Conservation (phyloP, 2,329 filamentous ascomycete species). For the Hortaea sp. region DNA sequence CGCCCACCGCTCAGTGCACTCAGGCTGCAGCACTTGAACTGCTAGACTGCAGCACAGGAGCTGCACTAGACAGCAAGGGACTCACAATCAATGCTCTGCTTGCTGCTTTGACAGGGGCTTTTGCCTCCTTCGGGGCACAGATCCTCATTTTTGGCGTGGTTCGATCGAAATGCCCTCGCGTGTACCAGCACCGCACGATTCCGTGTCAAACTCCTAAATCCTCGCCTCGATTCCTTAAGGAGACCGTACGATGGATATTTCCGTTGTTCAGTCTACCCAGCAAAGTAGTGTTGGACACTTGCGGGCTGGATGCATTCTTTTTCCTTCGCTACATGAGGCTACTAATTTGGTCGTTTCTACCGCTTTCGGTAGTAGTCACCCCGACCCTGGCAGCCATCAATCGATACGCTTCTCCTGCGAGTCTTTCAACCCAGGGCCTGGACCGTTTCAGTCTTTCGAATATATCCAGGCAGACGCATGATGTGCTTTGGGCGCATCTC, state of each 20-base stretch:
- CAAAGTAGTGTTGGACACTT: constrained; percentile 88
- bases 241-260: constrained; percentile 43
- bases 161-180: constrained; percentile 67
- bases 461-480: constrained; percentile 53
- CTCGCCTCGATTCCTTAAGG: constrained; percentile 60
- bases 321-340: constrained; percentile 84
- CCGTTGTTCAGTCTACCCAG: constrained; percentile 56
- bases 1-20: background rate
- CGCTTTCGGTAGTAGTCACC: constrained; percentile 65
- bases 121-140: constrained; percentile 31
- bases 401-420: constrained; percentile 41
- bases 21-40: background rate
- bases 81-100: constrained; percentile 26
- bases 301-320: constrained; percentile 92
- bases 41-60: constrained; percentile 8
- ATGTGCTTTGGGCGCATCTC: constrained; percentile 72
- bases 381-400: constrained; percentile 85
- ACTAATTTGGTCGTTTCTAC: constrained; percentile 83
- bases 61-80: constrained; percentile 13
- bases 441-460: constrained; percentile 86
- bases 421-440: constrained; percentile 50
- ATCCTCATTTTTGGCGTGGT: constrained; percentile 64
- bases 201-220: constrained; percentile 77
- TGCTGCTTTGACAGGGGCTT: constrained; percentile 26
- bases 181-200: constrained; percentile 83